phyloP scores from a whole-genome alignment of 768 basidiomycete species.

The Boletellus emodensis region DNA sequence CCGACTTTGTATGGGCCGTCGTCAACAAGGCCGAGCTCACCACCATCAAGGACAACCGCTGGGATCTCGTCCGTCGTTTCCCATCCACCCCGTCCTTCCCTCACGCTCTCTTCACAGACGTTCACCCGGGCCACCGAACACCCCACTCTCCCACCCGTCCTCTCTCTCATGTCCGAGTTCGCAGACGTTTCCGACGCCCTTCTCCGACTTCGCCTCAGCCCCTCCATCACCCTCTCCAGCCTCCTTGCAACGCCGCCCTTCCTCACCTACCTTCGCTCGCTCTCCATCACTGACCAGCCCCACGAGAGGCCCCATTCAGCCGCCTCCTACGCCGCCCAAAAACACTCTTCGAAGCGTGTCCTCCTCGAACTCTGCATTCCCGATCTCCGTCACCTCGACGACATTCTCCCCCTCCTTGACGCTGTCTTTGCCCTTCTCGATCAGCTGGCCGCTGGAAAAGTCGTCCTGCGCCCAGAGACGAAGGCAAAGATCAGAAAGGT shows the following conservation, averaged over 20 bases:
- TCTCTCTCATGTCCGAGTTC: constrained; percentile 83
- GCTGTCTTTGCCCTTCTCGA: constrained; percentile 78
- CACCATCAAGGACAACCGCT: constrained; percentile 64
- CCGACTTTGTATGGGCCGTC: constrained; percentile 80
- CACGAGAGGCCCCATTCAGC: constrained; percentile 58
- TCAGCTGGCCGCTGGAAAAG: constrained; percentile 42
- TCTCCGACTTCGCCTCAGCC: constrained; percentile 45
- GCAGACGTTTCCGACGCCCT: constrained; percentile 81
- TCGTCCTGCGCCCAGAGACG: constrained; percentile 77
- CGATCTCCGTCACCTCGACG: constrained; percentile 41
- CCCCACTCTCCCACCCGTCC: constrained; percentile 50
- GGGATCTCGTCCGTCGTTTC: constrained; percentile 74
- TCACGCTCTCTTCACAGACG: constrained; percentile 45
- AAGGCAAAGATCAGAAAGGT: constrained; percentile 68
- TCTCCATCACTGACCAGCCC: constrained; percentile 89
- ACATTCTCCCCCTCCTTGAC: constrained; percentile 54
- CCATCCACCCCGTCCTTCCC: neutral
- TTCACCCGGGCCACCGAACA: constrained; percentile 79
- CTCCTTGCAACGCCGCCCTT: constrained; percentile 63
- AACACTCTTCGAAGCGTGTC: constrained; percentile 61
- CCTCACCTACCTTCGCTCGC: constrained; percentile 76
- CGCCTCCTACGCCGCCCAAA: constrained; percentile 40
- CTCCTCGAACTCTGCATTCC: constrained; percentile 64
- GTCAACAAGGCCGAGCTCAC: constrained; percentile 77
- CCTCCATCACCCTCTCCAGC: constrained; percentile 47